phyloP scores from a whole-genome alignment of 2,329 filamentous ascomycete species.

The Amesomyces nigricolor region DNA sequence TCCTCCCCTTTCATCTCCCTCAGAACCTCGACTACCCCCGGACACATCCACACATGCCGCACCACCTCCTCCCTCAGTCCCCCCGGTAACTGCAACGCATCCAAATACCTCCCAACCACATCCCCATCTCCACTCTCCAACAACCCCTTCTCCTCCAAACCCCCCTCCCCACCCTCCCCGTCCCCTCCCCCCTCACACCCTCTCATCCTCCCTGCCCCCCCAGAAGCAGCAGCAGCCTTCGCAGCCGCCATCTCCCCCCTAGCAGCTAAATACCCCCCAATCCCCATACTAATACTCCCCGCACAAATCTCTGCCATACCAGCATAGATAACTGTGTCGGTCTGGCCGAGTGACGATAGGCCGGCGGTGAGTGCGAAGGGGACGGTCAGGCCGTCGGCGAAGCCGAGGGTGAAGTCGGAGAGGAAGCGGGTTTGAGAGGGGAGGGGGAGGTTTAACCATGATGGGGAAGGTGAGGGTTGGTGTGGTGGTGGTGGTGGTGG shows the following conservation, averaged over 20 bases:
- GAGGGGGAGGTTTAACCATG: no score
- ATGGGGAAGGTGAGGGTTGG: no score
- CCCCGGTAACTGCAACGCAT: neutral
- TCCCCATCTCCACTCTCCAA: neutral
- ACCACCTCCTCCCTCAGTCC: neutral
- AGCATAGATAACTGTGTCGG: conserved; percentile 62
- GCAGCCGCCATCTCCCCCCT: no score
- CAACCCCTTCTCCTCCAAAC: neutral
- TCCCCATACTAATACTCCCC: conserved; percentile 71
- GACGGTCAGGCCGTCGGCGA: conserved; percentile 73
- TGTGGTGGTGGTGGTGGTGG: no score
- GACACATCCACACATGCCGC: neutral
- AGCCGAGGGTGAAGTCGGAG: neutral
- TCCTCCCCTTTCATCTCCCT: neutral
- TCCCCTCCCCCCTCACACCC: no score
- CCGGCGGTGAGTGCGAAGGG: conserved; percentile 75
- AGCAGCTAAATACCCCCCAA: conserved; percentile 65
- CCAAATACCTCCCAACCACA: neutral
- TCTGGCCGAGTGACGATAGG: conserved; percentile 59
- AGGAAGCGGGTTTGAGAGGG: neutral
- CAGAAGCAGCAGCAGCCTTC: no score
- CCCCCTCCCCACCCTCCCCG: no score
- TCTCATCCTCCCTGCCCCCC: no score
- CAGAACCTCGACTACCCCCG: neutral
- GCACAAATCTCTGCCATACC: conserved; percentile 71